A percentile compares a stretch with the other conserved stretches of the same genome.
These are phyloP conservation scores for Lodderomyces orthopsilosis DNA, from an alignment of 1,139 yeast species.

Conservation along the genomic window DNA sequence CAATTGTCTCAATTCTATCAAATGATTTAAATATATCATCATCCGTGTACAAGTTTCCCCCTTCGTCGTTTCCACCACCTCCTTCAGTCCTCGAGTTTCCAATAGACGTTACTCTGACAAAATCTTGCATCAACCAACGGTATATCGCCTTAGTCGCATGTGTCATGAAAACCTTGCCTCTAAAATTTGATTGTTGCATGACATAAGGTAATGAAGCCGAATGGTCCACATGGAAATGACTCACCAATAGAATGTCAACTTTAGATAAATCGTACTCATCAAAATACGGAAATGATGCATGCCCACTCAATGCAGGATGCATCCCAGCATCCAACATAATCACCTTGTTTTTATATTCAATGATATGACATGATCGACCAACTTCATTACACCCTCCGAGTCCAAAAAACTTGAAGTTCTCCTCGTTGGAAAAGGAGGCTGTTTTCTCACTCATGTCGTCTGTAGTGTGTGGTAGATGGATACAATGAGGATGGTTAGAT, in stretches of 20 bases:
- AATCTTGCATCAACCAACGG: slow-evolving; percentile 91
- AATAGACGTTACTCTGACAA: slow-evolving; percentile 84
- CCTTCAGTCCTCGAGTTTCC: slow-evolving; percentile 34
- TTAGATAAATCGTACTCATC: slow-evolving; percentile 90
- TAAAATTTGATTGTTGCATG: slow-evolving; percentile 93
- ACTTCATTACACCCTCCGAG: slow-evolving; percentile 99
- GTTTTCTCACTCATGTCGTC: slow-evolving; percentile 12
- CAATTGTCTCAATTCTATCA: slow-evolving; percentile 88
- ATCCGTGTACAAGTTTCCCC: slow-evolving; percentile 71
- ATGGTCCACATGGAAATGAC: slow-evolving; percentile 96
- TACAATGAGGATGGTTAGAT: not conserved
- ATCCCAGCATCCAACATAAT: slow-evolving; percentile 98
- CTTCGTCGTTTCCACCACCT: slow-evolving; percentile 20
- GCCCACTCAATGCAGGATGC: slow-evolving; percentile 91
- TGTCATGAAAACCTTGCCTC: slow-evolving; percentile 96
- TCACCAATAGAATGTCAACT: slow-evolving; percentile 80
- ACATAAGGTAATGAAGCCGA: slow-evolving; percentile 97
- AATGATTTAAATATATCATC: slow-evolving; percentile 87
- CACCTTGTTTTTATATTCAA: slow-evolving; percentile 92
- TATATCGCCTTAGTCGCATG: slow-evolving; percentile 98
- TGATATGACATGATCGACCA: slow-evolving; percentile 91
- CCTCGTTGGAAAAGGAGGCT: slow-evolving; percentile 27
- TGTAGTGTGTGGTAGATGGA: not conserved
- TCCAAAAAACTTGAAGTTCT: slow-evolving; percentile 68
- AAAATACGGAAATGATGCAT: slow-evolving; percentile 88